These are phyloP conservation scores for Kuraishia floccosa DNA, from an alignment of 805 yeast species.

Conservation along the genomic window DNA sequence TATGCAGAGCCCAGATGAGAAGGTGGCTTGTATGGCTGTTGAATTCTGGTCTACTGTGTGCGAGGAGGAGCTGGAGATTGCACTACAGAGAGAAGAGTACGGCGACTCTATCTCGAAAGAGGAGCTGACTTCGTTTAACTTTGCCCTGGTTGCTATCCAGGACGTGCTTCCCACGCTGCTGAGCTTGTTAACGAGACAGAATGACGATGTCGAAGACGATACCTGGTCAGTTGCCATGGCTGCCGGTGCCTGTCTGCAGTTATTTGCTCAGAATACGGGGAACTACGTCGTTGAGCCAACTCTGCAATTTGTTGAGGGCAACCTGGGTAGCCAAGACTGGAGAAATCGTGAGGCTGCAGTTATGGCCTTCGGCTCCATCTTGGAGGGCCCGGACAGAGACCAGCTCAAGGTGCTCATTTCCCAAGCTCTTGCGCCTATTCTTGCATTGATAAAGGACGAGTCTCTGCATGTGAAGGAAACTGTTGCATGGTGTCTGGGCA, in stretches of 20 bases:
- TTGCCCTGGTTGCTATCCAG: conserved; percentile 73
- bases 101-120: conserved; percentile 33
- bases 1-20: conserved; percentile 75
- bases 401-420: conserved; percentile 57
- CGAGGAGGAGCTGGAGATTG: conserved; percentile 86
- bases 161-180: conserved; percentile 86
- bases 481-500: conserved; percentile 96
- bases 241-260: conserved; percentile 92
- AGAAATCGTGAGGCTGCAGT: conserved; percentile 93
- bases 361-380: conserved; percentile 96
- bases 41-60: conserved; percentile 99
- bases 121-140: conserved; percentile 48
- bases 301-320: conserved; percentile 68
- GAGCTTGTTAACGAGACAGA: conserved; percentile 71
- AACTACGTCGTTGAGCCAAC: conserved; percentile 81
- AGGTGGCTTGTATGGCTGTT: conserved; percentile 95
- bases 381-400: conserved; percentile 84
- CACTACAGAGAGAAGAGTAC: conserved; percentile 52
- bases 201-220: conserved; percentile 90
- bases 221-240: conserved; percentile 99
- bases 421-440: conserved; percentile 77
- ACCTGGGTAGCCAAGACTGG: conserved; percentile 59
- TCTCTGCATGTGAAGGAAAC: conserved; percentile 87
- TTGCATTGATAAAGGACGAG: conserved; percentile 63
- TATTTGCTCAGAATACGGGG: conserved; percentile 87